Conservation (phyloP, 768 basidiomycete species). For the Pleurotus eryngii region DNA sequence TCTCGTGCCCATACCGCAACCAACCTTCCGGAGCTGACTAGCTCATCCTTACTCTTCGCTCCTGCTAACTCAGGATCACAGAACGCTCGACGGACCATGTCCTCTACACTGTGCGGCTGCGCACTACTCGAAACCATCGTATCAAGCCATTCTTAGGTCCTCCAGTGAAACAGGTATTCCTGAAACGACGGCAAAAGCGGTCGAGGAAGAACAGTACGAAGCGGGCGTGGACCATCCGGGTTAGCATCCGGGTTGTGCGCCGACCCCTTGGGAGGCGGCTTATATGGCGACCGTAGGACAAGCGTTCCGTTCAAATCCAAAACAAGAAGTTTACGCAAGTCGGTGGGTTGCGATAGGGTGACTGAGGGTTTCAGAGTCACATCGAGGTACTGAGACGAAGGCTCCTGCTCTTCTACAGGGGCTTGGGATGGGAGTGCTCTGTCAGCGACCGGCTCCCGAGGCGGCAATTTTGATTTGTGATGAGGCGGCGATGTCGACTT, state of each 20-base stretch:
- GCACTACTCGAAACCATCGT: slow-evolving; percentile 91
- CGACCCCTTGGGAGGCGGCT: slow-evolving; percentile 10
- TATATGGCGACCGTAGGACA: slow-evolving; percentile 52
- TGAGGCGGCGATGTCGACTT: too few relatives aligned
- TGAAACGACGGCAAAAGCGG: slow-evolving; percentile 65
- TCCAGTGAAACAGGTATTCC: slow-evolving; percentile 54
- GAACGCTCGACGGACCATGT: slow-evolving; percentile 71
- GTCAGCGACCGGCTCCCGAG: too few relatives aligned
- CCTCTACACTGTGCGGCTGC: slow-evolving; percentile 71
- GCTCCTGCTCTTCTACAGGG: too few relatives aligned
- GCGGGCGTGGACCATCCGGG: slow-evolving; percentile 19
- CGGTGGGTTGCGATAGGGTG: slow-evolving; percentile 19
- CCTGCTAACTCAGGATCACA: slow-evolving; percentile 30
- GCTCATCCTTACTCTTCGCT: not conserved
- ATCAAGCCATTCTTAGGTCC: slow-evolving; percentile 65
- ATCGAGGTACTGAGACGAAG: too few relatives aligned
- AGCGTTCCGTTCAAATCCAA: slow-evolving; percentile 78
- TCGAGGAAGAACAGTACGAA: slow-evolving; percentile 48
- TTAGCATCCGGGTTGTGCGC: slow-evolving; percentile 15
- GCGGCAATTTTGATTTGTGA: too few relatives aligned
- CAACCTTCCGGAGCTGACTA: slow-evolving; percentile 25
- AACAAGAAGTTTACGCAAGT: slow-evolving; percentile 60
- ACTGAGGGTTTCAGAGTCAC: slow-evolving; percentile 26
- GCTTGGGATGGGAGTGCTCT: too few relatives aligned
- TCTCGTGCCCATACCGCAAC: slow-evolving; percentile 78